These are phyloP conservation scores for Barnettozyma siamensis DNA, from an alignment of 805 yeast genomes.

Conservation along the genomic window DNA sequence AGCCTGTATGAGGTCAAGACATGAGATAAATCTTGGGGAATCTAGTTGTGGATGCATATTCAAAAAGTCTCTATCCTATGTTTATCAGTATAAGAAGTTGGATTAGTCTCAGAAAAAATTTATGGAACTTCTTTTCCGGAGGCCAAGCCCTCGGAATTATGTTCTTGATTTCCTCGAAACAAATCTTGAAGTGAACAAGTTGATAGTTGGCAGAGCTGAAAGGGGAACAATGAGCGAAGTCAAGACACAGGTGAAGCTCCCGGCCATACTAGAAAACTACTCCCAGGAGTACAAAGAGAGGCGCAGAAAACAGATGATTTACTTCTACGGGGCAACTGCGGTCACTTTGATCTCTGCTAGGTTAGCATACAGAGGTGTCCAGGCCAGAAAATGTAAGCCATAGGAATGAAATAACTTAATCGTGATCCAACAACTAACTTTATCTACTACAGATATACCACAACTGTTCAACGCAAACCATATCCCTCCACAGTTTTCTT, in stretches of 20 bases:
- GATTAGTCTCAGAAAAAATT: not conserved
- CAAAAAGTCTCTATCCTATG: no score
- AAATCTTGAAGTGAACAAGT: no score
- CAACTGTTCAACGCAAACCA: slow-evolving; percentile 79
- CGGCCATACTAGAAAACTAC: slow-evolving; percentile 14
- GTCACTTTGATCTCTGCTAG: slow-evolving; percentile 68
- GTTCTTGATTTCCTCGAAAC: not conserved
- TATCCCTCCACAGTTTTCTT: slow-evolving; percentile 75
- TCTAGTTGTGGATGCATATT: slow-evolving; percentile 57
- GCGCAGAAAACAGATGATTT: slow-evolving; percentile 64
- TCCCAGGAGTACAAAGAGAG: slow-evolving; percentile 31
- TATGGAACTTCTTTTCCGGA: not conserved
- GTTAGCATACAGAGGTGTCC: slow-evolving; percentile 68
- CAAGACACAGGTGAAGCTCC: slow-evolving; percentile 6
- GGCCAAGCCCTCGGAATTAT: not conserved
- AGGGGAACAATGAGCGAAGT: slow-evolving; percentile 9
- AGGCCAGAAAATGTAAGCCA: slow-evolving; percentile 52
- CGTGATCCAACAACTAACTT: not conserved
- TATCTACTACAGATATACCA: slow-evolving; percentile 43
- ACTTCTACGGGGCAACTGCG: slow-evolving; percentile 68
- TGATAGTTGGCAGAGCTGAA: no score
- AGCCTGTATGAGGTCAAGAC: slow-evolving; percentile 79
- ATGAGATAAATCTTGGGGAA: slow-evolving; percentile 46
- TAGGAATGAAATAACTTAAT: no score
- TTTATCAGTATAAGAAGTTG: no score